A percentile compares a stretch with the other conserved stretches of the same genome.
phyloP scores from a whole-genome alignment of 805 yeast genomes.

The Tetrapisispora pingtungensis region DNA sequence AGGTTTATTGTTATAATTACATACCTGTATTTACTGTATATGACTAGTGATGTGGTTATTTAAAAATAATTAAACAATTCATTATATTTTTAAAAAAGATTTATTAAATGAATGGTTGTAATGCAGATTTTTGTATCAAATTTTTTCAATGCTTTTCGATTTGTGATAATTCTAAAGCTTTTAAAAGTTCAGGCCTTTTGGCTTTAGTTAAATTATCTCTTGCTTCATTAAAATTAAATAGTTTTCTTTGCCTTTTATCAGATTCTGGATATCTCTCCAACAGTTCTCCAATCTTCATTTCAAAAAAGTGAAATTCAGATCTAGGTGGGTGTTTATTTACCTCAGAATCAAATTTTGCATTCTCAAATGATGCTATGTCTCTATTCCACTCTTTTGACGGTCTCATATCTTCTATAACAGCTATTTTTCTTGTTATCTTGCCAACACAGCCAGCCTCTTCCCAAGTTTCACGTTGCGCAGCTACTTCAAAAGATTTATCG shows the following conservation, averaged over 20 bases:
- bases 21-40: too few relatives aligned
- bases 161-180: conserved; percentile 50
- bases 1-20: neutral
- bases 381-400: conserved; percentile 38
- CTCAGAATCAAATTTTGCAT: conserved; percentile 16
- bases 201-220: conserved; percentile 45
- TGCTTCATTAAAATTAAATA: conserved; percentile 69
- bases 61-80: too few relatives aligned
- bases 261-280: conserved; percentile 70
- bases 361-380: conserved; percentile 13
- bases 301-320: conserved; percentile 83
- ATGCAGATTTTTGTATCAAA: too few relatives aligned
- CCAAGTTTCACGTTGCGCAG: conserved; percentile 90
- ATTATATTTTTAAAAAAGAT: neutral
- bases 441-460: conserved; percentile 94
- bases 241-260: conserved; percentile 49
- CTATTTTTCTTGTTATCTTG: conserved; percentile 42
- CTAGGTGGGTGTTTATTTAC: conserved; percentile 45
- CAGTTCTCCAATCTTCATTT: conserved; percentile 51
- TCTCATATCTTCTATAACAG: conserved; percentile 54
- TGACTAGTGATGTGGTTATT: too few relatives aligned
- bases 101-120: too few relatives aligned
- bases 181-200: conserved; percentile 56
- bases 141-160: conserved; percentile 20
- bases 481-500: conserved; percentile 38